Conservation (phyloP, 768 basidiomycete species). For the Punctularia strigosozonata region DNA sequence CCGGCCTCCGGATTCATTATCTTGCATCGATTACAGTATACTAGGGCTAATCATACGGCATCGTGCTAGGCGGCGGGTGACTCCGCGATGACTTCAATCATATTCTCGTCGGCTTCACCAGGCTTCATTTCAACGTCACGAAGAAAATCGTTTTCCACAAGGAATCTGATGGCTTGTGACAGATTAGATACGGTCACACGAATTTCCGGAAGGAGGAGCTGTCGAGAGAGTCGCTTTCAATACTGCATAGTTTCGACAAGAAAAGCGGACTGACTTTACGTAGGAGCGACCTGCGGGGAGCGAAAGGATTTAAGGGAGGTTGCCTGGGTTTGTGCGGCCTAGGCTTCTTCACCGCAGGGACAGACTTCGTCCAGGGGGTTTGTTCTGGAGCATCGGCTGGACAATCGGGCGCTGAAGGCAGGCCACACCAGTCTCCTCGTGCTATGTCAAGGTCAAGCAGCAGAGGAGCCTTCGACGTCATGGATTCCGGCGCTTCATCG, state of each 20-base stretch:
- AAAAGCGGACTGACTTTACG: constrained; percentile 49
- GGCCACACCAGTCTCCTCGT: too few species aligned
- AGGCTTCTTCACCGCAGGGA: constrained; percentile 11
- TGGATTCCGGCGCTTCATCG: too few species aligned
- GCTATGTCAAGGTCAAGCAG: too few species aligned
- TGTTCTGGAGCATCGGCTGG: constrained; percentile 17
- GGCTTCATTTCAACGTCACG: constrained; percentile 67
- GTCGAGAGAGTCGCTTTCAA: constrained; percentile 6
- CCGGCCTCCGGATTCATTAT: too few species aligned
- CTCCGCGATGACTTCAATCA: constrained; percentile 47
- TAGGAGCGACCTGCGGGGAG: constrained; percentile 55
- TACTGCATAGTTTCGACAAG: not conserved
- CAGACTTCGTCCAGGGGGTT: not conserved
- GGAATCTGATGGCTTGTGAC: constrained; percentile 83
- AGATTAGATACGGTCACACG: constrained; percentile 82
- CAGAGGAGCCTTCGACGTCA: too few species aligned
- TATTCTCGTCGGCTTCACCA: constrained; percentile 56
- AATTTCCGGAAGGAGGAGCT: constrained; percentile 82
- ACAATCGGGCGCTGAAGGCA: too few species aligned
- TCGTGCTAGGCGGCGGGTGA: not conserved
- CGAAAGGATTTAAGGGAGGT: constrained; percentile 52
- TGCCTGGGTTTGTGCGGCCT: constrained; percentile 31
- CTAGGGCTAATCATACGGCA: not conserved
- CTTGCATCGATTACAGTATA: too few species aligned
- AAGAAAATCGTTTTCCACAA: constrained; percentile 85